Conservation (phyloP, 1,139 yeast genomes). For the Debaryomyces sp. region DNA sequence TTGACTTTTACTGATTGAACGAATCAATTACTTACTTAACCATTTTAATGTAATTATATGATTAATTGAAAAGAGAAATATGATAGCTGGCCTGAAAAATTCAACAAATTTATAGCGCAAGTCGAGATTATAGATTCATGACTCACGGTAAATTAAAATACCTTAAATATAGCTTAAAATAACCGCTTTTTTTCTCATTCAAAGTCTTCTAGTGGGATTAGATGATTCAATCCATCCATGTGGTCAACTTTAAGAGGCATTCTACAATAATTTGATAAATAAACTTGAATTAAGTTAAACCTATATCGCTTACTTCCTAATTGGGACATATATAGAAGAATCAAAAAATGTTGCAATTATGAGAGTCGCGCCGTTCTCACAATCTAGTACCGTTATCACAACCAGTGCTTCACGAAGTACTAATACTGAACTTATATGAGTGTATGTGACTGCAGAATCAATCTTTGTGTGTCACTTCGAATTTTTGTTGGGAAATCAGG, state of each 20-base stretch:
- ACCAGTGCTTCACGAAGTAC: neutral
- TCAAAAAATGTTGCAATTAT: neutral
- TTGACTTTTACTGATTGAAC: neutral
- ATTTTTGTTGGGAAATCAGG: neutral
- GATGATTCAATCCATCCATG: neutral
- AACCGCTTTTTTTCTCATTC: neutral
- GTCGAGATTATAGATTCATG: neutral
- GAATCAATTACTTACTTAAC: slow-evolving; percentile 11
- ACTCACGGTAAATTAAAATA: neutral
- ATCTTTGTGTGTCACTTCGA: neutral
- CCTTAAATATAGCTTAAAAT: neutral
- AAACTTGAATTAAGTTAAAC: neutral
- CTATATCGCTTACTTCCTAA: slow-evolving; percentile 8
- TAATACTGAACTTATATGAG: neutral
- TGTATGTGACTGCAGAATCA: too few species aligned
- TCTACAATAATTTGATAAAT: neutral
- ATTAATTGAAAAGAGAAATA: slow-evolving; percentile 1
- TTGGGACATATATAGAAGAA: slow-evolving; percentile 5
- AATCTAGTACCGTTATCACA: neutral
- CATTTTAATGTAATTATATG: slow-evolving; percentile 8
- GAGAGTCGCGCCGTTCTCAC: neutral
- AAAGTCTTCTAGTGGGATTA: neutral
- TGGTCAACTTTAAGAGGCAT: neutral
- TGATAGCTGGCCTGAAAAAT: neutral
- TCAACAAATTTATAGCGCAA: slow-evolving; percentile 4